Evolutionary conservation across 148 eudicot genomes (phyloP).

Genomic region (Camellia sinensis): DNA sequence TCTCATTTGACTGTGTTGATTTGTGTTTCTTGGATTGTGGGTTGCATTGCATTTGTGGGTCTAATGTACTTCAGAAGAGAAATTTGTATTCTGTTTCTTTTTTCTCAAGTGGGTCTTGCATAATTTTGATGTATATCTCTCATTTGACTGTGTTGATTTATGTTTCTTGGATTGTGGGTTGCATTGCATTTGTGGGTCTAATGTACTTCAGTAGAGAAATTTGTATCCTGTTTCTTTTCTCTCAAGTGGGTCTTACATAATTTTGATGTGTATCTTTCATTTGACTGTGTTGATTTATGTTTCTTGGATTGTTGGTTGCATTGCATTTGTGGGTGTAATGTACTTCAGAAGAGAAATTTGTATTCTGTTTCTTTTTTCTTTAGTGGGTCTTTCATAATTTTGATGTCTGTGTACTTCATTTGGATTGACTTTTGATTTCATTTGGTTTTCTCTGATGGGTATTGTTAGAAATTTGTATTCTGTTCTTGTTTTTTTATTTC

Average conservation of each 20-base stretch:
- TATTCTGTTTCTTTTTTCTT: neutral
- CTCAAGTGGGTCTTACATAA: neutral
- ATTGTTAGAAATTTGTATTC: no score
- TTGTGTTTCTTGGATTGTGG: neutral
- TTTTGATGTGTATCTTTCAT: neutral
- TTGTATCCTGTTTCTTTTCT: neutral
- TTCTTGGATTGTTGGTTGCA: neutral
- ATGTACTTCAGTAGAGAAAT: neutral
- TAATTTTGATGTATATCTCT: slow-evolving; percentile 6
- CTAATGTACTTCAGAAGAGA: neutral
- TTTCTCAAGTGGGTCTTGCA: neutral
- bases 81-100: neutral
- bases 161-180: neutral
- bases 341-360: neutral
- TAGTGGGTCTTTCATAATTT: neutral
- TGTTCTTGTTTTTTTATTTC: no score
- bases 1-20: neutral
- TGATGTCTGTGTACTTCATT: neutral
- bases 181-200: neutral
- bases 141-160: neutral
- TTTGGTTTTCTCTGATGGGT: no score
- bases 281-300: neutral
- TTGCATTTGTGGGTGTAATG: neutral
- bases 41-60: neutral
- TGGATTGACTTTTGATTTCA: no score